Percentiles rank a stretch among this genome's conserved stretches.
These are phyloP conservation scores for Saturnispora kantuleensis DNA, from an alignment of 805 yeast genomes.

Conservation along the genomic window DNA sequence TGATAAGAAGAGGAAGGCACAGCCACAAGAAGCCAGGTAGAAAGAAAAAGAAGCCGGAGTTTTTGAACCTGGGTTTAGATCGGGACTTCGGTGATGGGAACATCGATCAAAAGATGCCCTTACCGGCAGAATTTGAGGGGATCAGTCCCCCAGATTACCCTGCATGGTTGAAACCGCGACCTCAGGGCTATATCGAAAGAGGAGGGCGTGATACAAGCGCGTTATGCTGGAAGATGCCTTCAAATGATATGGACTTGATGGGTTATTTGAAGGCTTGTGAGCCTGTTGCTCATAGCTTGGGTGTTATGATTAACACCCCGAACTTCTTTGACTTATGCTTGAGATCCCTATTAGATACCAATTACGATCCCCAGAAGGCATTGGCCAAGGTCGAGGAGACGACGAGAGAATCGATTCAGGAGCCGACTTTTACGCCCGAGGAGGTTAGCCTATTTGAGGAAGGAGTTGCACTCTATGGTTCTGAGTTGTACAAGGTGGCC, in stretches of 20 bases:
- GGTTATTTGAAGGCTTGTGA: slow-evolving; percentile 44
- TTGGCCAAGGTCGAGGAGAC: slow-evolving; percentile 34
- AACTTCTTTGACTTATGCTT: slow-evolving; percentile 74
- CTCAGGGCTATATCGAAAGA: slow-evolving; percentile 74
- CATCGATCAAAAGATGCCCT: slow-evolving; percentile 9
- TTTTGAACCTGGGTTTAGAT: slow-evolving; percentile 14
- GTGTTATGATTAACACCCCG: slow-evolving; percentile 54
- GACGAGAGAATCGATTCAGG: slow-evolving; percentile 52
- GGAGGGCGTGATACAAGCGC: slow-evolving; percentile 63
- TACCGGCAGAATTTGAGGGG: slow-evolving; percentile 40
- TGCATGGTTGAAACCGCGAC: slow-evolving; percentile 69
- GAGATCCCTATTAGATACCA: slow-evolving; percentile 38
- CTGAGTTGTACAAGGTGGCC: slow-evolving; percentile 66
- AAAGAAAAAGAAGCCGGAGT: slow-evolving; percentile 15
- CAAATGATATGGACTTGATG: slow-evolving; percentile 28
- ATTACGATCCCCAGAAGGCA: slow-evolving; percentile 45
- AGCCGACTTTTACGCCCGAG: slow-evolving; percentile 61
- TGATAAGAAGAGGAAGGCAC: slow-evolving; percentile 15
- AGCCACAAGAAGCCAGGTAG: slow-evolving; percentile 17
- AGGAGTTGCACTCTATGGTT: slow-evolving; percentile 63
- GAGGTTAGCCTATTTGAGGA: slow-evolving; percentile 66
- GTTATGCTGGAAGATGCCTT: slow-evolving; percentile 54
- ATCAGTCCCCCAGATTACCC: slow-evolving; percentile 42
- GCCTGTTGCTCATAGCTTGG: slow-evolving; percentile 46
- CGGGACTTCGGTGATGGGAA: slow-evolving; percentile 7